phyloP scores from a whole-genome alignment of 495 filamentous ascomycete genomes.

The Pseudotulostoma volvatum region DNA sequence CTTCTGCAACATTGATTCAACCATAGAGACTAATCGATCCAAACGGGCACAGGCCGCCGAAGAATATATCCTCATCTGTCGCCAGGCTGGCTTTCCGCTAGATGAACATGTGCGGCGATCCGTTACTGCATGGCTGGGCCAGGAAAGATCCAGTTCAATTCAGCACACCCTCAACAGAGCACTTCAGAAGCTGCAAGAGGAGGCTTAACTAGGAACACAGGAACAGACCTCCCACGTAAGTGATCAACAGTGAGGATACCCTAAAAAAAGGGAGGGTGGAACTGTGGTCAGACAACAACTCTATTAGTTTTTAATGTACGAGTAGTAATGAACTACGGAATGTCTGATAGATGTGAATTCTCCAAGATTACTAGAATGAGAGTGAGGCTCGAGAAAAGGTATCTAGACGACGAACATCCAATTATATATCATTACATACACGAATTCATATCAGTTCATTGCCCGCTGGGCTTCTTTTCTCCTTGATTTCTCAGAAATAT shows the following conservation, averaged over 20 bases:
- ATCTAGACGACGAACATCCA: too few relatives aligned
- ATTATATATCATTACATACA: too few relatives aligned
- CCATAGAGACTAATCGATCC: constrained; percentile 25
- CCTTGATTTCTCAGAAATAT: too few relatives aligned
- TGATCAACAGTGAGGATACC: constrained; percentile 1
- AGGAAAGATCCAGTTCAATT: constrained; percentile 22
- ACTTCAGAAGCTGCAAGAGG: constrained; percentile 8
- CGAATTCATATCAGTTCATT: too few relatives aligned
- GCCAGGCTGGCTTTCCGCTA: constrained; percentile 9
- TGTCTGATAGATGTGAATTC: too few relatives aligned
- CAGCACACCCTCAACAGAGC: constrained; percentile 25
- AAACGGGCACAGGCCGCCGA: constrained; percentile 24
- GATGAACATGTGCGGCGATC: constrained; percentile 8
- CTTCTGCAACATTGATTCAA: constrained; percentile 19
- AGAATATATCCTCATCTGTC: constrained; percentile 21
- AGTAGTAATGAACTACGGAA: too few relatives aligned
- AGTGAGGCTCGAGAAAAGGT: too few relatives aligned
- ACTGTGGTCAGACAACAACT: too few relatives aligned
- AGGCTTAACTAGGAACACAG: background rate
- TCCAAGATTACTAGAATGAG: too few relatives aligned
- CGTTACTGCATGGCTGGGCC: constrained; percentile 17
- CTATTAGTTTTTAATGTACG: too few relatives aligned
- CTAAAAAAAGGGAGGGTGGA: too few relatives aligned
- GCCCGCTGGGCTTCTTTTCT: too few relatives aligned
- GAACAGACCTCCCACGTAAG: background rate